Conservation (phyloP, 495 filamentous ascomycete species). For the Amphirosellinia nigrospora region DNA sequence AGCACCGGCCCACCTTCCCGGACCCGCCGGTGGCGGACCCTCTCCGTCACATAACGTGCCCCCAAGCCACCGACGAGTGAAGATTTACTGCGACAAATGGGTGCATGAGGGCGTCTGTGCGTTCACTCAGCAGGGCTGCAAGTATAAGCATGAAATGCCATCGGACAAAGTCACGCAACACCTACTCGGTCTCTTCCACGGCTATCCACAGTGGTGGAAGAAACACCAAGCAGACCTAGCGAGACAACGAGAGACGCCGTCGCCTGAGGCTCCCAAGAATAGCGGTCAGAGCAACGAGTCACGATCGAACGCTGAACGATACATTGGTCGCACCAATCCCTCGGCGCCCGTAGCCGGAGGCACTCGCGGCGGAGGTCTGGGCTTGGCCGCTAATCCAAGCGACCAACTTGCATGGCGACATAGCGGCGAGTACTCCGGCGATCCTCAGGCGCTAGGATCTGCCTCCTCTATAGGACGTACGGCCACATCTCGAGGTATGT, state of each 20-base stretch:
- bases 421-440: not conserved
- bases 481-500: constrained; percentile 3
- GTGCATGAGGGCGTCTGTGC: constrained; percentile 82
- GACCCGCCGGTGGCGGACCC: constrained; percentile 10
- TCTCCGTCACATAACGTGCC: not conserved
- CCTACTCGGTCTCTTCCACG: constrained; percentile 65
- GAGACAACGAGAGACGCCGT: constrained; percentile 31
- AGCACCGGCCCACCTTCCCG: constrained; percentile 23
- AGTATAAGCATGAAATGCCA: constrained; percentile 89
- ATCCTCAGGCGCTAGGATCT: not conserved
- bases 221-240: constrained; percentile 53
- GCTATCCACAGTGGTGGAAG: constrained; percentile 59
- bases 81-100: constrained; percentile 88
- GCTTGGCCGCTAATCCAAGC: constrained; percentile 6
- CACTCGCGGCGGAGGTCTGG: not conserved
- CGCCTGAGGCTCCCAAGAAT: not conserved
- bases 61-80: constrained; percentile 44
- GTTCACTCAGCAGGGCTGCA: constrained; percentile 83
- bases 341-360: not conserved
- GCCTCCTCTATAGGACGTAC: not conserved
- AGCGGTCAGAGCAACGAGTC: not conserved
- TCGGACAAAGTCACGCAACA: constrained; percentile 62
- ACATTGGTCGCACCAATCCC: not conserved
- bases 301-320: not conserved
- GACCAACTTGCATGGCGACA: constrained; percentile 10